Conservation (phyloP, 148 eudicot species). For the Nyssa sinensis region DNA sequence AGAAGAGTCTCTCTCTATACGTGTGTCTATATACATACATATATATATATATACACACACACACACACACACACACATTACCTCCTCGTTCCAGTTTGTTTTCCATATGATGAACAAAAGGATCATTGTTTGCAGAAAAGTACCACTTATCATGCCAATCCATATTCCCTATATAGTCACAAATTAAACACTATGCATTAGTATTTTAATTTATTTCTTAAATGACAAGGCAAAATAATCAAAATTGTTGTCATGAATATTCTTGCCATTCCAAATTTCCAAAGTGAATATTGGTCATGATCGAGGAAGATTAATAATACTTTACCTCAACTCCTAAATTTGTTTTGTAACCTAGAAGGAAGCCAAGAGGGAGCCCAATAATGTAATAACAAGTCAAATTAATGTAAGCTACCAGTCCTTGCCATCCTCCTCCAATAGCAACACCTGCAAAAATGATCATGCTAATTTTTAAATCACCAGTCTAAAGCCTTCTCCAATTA, state of each 20-base stretch:
- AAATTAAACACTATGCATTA: neutral
- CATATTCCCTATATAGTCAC: conserved; percentile 67
- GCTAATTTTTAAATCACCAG: too few species aligned
- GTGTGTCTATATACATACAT: too few species aligned
- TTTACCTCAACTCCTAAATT: conserved; percentile 76
- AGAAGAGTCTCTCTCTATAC: too few species aligned
- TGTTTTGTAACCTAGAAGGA: conserved; percentile 77
- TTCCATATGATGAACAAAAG: conserved; percentile 61
- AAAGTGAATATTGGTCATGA: neutral
- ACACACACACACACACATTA: too few species aligned
- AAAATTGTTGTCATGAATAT: too few species aligned
- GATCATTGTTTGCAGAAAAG: conserved; percentile 71
- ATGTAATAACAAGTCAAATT: conserved; percentile 82
- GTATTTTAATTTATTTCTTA: neutral
- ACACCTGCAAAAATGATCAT: conserved; percentile 53
- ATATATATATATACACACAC: too few species aligned
- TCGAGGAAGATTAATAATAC: conserved; percentile 1
- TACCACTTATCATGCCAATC: conserved; percentile 97
- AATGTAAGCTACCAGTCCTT: conserved; percentile 78
- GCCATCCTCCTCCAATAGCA: conserved; percentile 99
- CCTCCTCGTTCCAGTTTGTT: conserved; percentile 94
- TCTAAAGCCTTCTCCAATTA: too few species aligned
- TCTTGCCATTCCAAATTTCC: neutral
- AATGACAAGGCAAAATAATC: too few species aligned
- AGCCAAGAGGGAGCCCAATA: conserved; percentile 81